Percentiles rank a stretch among this genome's conserved stretches.
Evolutionary conservation across 768 basidiomycete genomes (phyloP).

Genomic region (Tulasnella sp.): DNA sequence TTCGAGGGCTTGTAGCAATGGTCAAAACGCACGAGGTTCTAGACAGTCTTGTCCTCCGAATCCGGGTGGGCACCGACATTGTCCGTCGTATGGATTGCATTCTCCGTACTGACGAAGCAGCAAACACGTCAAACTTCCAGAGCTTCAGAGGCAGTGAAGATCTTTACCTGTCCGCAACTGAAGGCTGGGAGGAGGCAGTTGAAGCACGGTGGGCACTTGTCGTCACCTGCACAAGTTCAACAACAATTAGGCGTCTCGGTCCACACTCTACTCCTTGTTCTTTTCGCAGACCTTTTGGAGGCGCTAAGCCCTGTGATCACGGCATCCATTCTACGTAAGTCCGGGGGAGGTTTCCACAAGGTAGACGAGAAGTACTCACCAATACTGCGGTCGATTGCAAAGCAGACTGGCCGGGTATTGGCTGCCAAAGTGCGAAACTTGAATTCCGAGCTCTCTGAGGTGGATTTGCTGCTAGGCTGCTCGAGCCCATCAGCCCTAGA

Average conservation of each 20-base stretch:
- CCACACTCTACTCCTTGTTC: not conserved
- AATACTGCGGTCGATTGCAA: not conserved
- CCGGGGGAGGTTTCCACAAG: not conserved
- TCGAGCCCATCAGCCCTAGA: not conserved
- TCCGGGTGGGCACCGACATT: constrained; percentile 95
- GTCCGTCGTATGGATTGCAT: constrained; percentile 88
- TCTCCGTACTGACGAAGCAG: constrained; percentile 48
- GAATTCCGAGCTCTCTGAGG: not conserved
- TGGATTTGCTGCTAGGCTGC: not conserved
- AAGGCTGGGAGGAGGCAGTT: constrained; percentile 91
- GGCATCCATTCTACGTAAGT: not conserved
- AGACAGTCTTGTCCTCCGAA: constrained; percentile 97
- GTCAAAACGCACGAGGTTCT: constrained; percentile 61
- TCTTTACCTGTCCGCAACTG: constrained; percentile 65
- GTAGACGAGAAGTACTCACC: not conserved
- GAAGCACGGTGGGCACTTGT: constrained; percentile 60
- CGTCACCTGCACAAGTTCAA: constrained; percentile 11
- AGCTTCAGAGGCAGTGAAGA: not conserved
- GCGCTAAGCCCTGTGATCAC: not conserved
- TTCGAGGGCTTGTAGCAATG: not conserved
- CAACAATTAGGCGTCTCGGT: not conserved
- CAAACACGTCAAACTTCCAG: not conserved
- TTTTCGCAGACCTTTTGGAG: not conserved
- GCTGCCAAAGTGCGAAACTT: constrained; percentile 8
- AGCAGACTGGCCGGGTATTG: not conserved